Evolutionary conservation across 805 yeast genomes (phyloP).

Genomic region (Metschnikowia chrysomelidarum): DNA sequence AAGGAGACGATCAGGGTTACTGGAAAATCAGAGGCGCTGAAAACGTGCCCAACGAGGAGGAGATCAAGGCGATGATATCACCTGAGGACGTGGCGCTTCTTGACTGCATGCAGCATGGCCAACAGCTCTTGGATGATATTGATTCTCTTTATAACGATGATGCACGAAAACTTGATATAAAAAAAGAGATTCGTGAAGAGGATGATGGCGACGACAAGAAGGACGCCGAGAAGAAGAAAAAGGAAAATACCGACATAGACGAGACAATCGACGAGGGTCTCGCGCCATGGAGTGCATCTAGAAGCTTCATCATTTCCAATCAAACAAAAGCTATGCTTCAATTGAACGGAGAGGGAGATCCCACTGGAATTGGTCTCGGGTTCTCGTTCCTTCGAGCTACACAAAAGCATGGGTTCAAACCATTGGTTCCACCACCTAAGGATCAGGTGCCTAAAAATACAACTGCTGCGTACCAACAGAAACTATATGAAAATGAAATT

Average conservation of each 20-base stretch:
- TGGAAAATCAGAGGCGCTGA: constrained; percentile 78
- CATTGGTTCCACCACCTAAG: constrained; percentile 34
- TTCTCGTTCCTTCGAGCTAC: constrained; percentile 86
- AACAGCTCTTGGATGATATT: constrained; percentile 79
- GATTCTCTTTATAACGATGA: constrained; percentile 50
- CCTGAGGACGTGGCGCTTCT: constrained; percentile 89
- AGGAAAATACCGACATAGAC: constrained; percentile 33
- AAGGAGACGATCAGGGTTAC: constrained; percentile 90
- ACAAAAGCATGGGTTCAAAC: constrained; percentile 87
- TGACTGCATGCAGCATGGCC: constrained; percentile 94
- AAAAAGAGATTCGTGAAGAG: constrained; percentile 33
- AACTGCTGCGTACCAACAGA: constrained; percentile 64
- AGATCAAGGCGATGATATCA: constrained; percentile 73
- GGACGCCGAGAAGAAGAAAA: constrained; percentile 29
- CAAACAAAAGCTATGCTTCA: constrained; percentile 97
- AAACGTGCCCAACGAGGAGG: constrained; percentile 70
- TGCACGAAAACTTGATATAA: constrained; percentile 26
- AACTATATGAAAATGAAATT: constrained; percentile 88
- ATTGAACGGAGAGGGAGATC: constrained; percentile 92
- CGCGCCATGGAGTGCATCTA: constrained; percentile 92
- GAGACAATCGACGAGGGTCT: constrained; percentile 76
- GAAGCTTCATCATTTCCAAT: constrained; percentile 88
- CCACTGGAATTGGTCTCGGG: constrained; percentile 87
- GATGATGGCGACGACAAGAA: constrained; percentile 22
- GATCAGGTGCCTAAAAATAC: constrained; percentile 39